Evolutionary conservation across 2,329 filamentous ascomycete genomes (phyloP), one percentile per base, ranked within the genome.

Genomic region (Aspergillus amoenus): DNA sequence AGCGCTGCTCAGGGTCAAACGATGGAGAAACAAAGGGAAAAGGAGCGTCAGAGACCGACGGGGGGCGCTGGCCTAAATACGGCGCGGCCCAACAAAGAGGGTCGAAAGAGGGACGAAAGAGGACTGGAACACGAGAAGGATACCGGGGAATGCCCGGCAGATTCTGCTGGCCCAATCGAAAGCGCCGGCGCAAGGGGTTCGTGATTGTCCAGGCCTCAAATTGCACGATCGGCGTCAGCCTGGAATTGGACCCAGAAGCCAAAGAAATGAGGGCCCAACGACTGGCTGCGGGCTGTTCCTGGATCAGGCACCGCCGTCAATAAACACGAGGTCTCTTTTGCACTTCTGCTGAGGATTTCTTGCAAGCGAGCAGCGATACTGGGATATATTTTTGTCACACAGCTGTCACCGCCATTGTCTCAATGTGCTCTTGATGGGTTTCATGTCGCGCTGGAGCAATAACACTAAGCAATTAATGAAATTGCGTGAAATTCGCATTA

Each of bases 1-100:
- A 69, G 69, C 65, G 42, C 65, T 64, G 67, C 68, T 70, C 64
- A 58, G 50, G 54, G 43, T 42, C 50, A 59, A 60, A 57, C 34
- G 34, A 50, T 54, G 60, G 52, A 30, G 57, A 64, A 46, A 60
- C 56, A 59, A 54, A 60, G 55, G 48, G 55, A 55, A 57, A 57
- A 59, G 42, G 52, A 41, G 39, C 43, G 32, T 37, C 53, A 47
- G 32, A 56, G 52, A 37, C 27, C 39, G 57, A 49, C 53, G 39
- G 49, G 52, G 50, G 45, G 24, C 30, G 53, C 22, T 41, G 41
- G 56, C 46, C 49, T 59, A 59, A 59, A 59, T 59, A 59, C 39
- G 39, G 42, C 42, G 41, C n/a, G n/a, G 46, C 37, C 27, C 48
- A 34, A 51, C 37, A 52, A 43, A 43, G 49, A 49, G 32, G n/a